Base-by-base conservation (phyloP, 148 eudicot genomes). In the Rhododendron ferrugineum region DNA sequence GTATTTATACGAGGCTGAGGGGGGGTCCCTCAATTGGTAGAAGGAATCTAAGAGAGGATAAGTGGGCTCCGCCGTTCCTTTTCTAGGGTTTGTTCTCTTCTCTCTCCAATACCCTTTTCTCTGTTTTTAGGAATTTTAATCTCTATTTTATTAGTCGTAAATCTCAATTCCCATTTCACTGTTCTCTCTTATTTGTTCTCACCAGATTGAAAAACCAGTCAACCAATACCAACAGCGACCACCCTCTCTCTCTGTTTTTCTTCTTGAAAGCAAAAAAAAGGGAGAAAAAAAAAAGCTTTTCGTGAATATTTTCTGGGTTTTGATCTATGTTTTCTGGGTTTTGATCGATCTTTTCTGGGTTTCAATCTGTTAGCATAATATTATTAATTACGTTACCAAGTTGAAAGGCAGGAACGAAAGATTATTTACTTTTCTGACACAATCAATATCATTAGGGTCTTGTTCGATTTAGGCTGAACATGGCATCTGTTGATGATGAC, bases 401-500 rank as follows among this genome's bases (percentile, higher is more conserved):
- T 14, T 54, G 44, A 15, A 52, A 54, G 58, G 58, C 26, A 60
- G 68, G 68, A 7, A 60, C 1, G 28, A 23, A 60, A 64, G 68
- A 13, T 62, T 62, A 62, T 62, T 62, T 62, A 62, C 68, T 62
- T 62, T 62, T 62, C 68, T 62, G 2, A n/a, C 68, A 20, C 3
- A 62, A 23, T 79, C 20, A 42, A 79, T 49, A 5, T 6, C 36
- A 49, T 79, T 14, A 28, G 82, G 50, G 20, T 49, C 14, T 1
- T 34, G 58, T 78, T 80, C 83, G 30, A 87, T 40, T 72, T 80
- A 28, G 42, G 37, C 52, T 74, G 40, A 22, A 26, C 13, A 90
- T 92, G 92, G 89, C 88, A 6, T 50, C 89, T 8, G 40, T 83
- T 85, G 88, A 79, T 4, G 82, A 56, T 76, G 58, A 86, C 40